These are phyloP conservation scores for Lecanosticta acicola DNA, from an alignment of 2,329 filamentous ascomycete genomes.

Conservation along the genomic window DNA sequence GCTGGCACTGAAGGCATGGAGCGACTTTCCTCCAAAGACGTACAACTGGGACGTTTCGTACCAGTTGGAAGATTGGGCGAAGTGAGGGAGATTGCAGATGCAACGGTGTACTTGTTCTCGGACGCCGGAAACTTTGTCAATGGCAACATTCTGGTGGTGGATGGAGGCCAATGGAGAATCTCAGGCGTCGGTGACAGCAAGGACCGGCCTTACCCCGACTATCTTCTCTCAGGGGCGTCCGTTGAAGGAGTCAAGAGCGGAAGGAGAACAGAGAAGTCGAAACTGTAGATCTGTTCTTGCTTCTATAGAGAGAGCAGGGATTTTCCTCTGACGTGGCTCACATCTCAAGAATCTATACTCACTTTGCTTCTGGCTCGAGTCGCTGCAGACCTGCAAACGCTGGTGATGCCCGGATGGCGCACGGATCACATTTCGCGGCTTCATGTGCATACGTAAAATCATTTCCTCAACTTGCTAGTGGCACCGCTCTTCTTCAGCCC, in stretches of 20 bases:
- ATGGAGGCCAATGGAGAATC: slow-evolving; percentile 49
- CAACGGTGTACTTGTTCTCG: slow-evolving; percentile 82
- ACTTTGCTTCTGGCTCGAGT: too few species aligned
- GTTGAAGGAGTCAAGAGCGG: slow-evolving; percentile 55
- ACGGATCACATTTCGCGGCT: too few species aligned
- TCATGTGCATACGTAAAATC: too few species aligned
- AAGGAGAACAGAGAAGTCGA: slow-evolving; percentile 44
- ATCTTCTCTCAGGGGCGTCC: slow-evolving; percentile 49
- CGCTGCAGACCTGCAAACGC: too few species aligned
- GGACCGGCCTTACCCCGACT: slow-evolving; percentile 52
- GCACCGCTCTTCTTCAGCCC: too few species aligned
- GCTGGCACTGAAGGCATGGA: slow-evolving; percentile 65
- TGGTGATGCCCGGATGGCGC: too few species aligned
- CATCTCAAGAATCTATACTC: not conserved
- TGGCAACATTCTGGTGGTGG: slow-evolving; percentile 69
- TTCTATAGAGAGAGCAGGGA: not conserved
- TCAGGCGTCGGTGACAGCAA: slow-evolving; percentile 33
- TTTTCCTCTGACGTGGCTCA: not conserved
- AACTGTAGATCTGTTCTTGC: slow-evolving; percentile 36
- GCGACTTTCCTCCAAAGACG: slow-evolving; percentile 34
- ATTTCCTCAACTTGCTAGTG: too few species aligned
- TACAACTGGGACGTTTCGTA: slow-evolving; percentile 41
- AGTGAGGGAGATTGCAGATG: slow-evolving; percentile 84
- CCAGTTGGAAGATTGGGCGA: slow-evolving; percentile 72
- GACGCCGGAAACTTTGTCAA: slow-evolving; percentile 83